Base-by-base conservation (phyloP, 2,329 filamentous ascomycete species). In the Phyllosticta paracitricarpa region DNA sequence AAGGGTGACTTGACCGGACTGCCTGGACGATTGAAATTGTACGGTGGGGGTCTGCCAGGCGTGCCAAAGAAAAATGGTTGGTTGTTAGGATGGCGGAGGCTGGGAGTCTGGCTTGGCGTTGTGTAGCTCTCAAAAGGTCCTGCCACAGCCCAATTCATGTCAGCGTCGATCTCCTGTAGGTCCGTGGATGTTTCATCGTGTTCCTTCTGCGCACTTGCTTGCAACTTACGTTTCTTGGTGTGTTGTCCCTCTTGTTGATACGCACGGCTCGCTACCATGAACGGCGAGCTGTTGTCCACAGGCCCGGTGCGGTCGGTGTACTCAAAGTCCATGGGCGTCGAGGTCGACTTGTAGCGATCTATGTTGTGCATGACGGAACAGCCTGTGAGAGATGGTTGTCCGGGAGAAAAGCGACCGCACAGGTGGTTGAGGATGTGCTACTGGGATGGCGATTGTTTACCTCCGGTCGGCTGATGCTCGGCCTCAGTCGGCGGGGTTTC, bases 301-400 rank as follows among this genome's bases (percentile, higher is more conserved):
- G 77, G 76, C 24, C 78, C 79, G 2, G 69, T 73, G 30, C 72
- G 67, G 65, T 81, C 81, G 60, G 79, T 69, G 66, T 74, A 83
- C 66, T 81, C 75, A 69, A 80, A 83, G 70, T 83, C 81, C 81
- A 83, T 83, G 60, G 78, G 78, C 67, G 69, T 73, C 17, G 59
- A 54, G 10, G 40, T 53, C n/a, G 61, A 54, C 33, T 56, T 51
- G 19, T 51, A 59, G 19, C 60, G 56, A 40, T 62, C 56, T 56
- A 62, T 62, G 25, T 33, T 56, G 60, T 14, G 52, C 19, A 28
- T 51, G 10, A 35, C 30, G 30, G 54, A 40, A 52, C 35, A 40
- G 59, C 40, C 54, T 48, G 54, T 51, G 58, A 22, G 35, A 52
- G 54, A 25, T 54, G 59, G 59, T 61, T 57, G 59, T 53, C 54